phyloP scores from a whole-genome alignment of 1,284 basidiomycete species.

The Pseudozyma thailandica region DNA sequence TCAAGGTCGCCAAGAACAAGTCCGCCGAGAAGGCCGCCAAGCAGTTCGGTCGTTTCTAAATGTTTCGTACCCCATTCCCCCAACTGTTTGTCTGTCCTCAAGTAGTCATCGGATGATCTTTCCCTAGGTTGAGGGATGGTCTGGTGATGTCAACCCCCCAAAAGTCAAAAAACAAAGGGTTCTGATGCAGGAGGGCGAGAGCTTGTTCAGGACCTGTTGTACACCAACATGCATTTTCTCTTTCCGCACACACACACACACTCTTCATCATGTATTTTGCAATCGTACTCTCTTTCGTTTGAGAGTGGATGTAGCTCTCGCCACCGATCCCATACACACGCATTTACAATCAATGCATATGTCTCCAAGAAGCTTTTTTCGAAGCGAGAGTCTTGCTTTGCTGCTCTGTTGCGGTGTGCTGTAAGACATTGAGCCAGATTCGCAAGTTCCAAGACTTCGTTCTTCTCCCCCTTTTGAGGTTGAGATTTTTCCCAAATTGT shows the following conservation, averaged over 20 bases:
- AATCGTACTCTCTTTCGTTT: conserved; percentile 15
- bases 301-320: conserved; percentile 21
- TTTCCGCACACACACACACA: conserved; percentile 3
- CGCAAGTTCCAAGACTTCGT: too few relatives aligned
- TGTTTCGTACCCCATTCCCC: neutral
- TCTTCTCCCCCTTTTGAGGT: too few relatives aligned
- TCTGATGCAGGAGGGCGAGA: conserved; percentile 44
- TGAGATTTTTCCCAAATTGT: conserved; percentile 5
- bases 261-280: conserved; percentile 32
- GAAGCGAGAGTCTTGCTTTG: too few relatives aligned
- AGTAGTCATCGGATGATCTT: too few relatives aligned
- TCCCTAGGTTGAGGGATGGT: neutral
- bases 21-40: conserved; percentile 72
- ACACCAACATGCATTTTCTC: conserved; percentile 41
- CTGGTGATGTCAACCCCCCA: conserved; percentile 1
- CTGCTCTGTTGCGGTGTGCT: too few relatives aligned
- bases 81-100: too few relatives aligned
- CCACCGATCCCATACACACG: conserved; percentile 11
- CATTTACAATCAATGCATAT: conserved; percentile 45
- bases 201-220: conserved; percentile 36
- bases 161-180: conserved; percentile 24
- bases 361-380: conserved; percentile 34
- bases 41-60: conserved; percentile 92
- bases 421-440: too few relatives aligned
- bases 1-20: conserved; percentile 77